Percentiles rank a stretch among this genome's conserved stretches.
Evolutionary conservation across 106 monocot genomes (phyloP).

Genomic region (Alisma plantagoaquatica): DNA sequence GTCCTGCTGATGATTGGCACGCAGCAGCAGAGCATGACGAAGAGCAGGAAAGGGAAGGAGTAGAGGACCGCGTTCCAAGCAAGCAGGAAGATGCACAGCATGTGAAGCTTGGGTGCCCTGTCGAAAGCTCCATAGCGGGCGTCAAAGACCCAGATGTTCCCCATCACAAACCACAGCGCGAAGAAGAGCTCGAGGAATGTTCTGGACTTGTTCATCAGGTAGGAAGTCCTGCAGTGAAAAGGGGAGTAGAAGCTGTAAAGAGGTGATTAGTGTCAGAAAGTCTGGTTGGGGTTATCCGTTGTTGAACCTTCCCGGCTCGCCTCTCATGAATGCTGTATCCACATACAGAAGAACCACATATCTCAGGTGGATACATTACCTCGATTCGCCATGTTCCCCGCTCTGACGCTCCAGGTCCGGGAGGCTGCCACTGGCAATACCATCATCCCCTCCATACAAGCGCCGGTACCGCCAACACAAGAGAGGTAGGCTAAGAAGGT

Average conservation of each 20-base stretch:
- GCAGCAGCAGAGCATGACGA: conserved; percentile 71
- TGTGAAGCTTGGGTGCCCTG: conserved; percentile 41
- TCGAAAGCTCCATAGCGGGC: conserved; percentile 31
- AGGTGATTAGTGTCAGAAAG: too few relatives aligned
- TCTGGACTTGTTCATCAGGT: conserved; percentile 52
- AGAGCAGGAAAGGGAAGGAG: conserved; percentile 83
- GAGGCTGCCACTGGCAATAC: not conserved
- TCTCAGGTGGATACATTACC: conserved; percentile 20
- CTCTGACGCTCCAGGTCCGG: conserved; percentile 42
- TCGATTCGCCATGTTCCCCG: conserved; percentile 24
- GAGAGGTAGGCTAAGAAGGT: conserved; percentile 58
- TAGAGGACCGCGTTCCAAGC: conserved; percentile 73
- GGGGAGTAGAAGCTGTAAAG: too few relatives aligned
- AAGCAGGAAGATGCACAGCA: conserved; percentile 56
- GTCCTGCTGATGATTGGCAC: conserved; percentile 46
- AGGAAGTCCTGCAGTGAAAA: conserved; percentile 16
- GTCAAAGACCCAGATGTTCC: conserved; percentile 88
- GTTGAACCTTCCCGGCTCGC: too few relatives aligned
- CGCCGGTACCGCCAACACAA: conserved; percentile 57
- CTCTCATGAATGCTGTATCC: too few relatives aligned
- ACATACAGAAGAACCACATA: too few relatives aligned
- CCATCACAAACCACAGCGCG: conserved; percentile 93
- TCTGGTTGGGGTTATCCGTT: too few relatives aligned
- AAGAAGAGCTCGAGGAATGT: conserved; percentile 67
- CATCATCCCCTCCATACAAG: not conserved